Conservation (phyloP, 805 yeast species). For the Cyberlindnera japonica region DNA sequence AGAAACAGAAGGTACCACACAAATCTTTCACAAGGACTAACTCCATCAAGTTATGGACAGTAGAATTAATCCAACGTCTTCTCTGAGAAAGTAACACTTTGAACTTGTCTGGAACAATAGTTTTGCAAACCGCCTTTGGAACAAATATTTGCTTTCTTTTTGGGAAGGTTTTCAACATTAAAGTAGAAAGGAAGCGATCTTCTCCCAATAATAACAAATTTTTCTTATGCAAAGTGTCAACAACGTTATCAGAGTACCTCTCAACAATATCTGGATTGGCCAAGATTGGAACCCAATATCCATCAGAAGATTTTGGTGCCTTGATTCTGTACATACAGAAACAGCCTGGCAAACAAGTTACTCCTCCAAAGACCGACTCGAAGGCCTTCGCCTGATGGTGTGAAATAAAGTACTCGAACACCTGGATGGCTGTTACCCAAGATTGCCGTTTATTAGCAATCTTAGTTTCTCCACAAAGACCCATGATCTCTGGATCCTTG, state of each 20-base stretch:
- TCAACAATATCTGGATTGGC: conserved; percentile 94
- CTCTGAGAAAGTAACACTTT: conserved; percentile 82
- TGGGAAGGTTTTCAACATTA: conserved; percentile 87
- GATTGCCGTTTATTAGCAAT: conserved; percentile 77
- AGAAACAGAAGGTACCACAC: conserved; percentile 92
- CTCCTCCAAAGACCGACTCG: conserved; percentile 93
- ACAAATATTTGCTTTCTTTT: conserved; percentile 83
- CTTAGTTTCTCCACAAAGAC: conserved; percentile 92
- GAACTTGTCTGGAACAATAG: conserved; percentile 83
- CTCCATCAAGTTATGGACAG: conserved; percentile 89
- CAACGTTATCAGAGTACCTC: conserved; percentile 81
- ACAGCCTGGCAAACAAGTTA: conserved; percentile 94
- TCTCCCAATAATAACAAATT: conserved; percentile 84
- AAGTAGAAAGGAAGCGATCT: conserved; percentile 79
- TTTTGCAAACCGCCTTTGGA: conserved; percentile 89
- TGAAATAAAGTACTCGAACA: conserved; percentile 87
- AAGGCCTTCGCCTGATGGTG: conserved; percentile 94
- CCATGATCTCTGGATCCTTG: conserved; percentile 83
- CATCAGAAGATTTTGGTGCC: conserved; percentile 75
- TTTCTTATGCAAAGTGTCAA: conserved; percentile 81
- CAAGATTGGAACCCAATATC: conserved; percentile 89
- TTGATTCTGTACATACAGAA: conserved; percentile 89
- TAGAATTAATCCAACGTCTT: conserved; percentile 95
- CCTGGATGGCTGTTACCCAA: conserved; percentile 93
- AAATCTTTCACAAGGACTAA: conserved; percentile 77